A percentile compares a stretch with the other conserved stretches of the same genome.
These are phyloP conservation scores for Phytophthora melonis DNA, from an alignment of 352 stramenopile species.

Conservation along the genomic window DNA sequence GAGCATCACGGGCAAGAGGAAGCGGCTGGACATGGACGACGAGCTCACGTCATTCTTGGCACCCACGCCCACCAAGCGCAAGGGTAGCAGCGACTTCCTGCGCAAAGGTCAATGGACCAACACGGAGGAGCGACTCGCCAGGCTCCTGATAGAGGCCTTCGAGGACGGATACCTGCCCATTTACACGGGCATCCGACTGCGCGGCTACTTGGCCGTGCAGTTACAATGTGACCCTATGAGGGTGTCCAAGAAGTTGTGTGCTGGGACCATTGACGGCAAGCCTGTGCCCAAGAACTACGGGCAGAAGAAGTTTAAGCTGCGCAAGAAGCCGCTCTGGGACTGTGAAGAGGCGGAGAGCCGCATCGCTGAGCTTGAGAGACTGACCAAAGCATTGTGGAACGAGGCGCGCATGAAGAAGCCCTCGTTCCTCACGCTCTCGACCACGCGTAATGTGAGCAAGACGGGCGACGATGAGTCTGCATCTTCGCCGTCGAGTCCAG, in stretches of 20 bases:
- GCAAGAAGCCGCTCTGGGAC: slow-evolving; percentile 68
- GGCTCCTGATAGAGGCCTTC: slow-evolving; percentile 74
- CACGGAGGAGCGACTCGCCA: slow-evolving; percentile 69
- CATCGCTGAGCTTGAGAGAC: slow-evolving; percentile 55
- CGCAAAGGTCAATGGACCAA: slow-evolving; percentile 81
- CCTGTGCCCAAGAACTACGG: slow-evolving; percentile 81
- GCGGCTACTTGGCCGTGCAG: slow-evolving; percentile 80
- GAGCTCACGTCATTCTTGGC: slow-evolving; percentile 11
- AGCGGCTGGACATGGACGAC: slow-evolving; percentile 32
- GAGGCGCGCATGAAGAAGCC: slow-evolving; percentile 62
- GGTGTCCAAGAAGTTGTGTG: slow-evolving; percentile 85
- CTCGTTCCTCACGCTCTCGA: slow-evolving; percentile 70
- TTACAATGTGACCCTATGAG: slow-evolving; percentile 86
- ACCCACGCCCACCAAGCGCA: slow-evolving; percentile 45
- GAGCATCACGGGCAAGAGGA: slow-evolving; percentile 44
- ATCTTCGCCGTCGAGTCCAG: slow-evolving; percentile 32
- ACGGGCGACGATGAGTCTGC: slow-evolving; percentile 25
- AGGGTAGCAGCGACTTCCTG: slow-evolving; percentile 70
- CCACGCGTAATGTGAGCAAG: slow-evolving; percentile 54
- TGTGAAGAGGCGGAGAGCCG: slow-evolving; percentile 52
- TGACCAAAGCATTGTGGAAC: slow-evolving; percentile 65
- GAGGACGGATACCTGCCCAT: slow-evolving; percentile 79
- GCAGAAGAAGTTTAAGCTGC: slow-evolving; percentile 81
- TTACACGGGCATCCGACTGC: slow-evolving; percentile 76
- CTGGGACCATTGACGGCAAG: slow-evolving; percentile 73